phyloP scores from a whole-genome alignment of 148 eudicot species.

The Suaeda aralocaspica region DNA sequence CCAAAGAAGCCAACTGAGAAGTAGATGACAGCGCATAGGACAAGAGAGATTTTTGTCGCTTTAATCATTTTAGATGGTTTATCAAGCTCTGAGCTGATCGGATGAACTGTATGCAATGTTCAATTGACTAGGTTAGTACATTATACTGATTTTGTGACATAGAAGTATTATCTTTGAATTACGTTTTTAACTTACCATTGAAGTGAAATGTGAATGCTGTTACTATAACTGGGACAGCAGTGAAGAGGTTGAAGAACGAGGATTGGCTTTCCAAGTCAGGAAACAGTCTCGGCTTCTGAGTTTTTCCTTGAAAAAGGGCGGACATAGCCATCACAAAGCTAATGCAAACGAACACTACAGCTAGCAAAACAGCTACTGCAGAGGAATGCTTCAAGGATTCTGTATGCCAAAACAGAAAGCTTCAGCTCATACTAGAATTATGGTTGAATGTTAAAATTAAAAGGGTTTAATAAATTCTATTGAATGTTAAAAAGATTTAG shows the following conservation, averaged over 20 bases:
- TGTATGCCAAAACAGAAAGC: slow-evolving; percentile 22
- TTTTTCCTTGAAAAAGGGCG: slow-evolving; percentile 58
- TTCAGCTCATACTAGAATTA: background rate
- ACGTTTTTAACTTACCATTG: slow-evolving; percentile 50
- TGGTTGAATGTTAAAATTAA: too few species aligned
- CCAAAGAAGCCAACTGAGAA: slow-evolving; percentile 74
- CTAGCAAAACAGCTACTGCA: slow-evolving; percentile 76
- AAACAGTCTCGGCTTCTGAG: slow-evolving; percentile 47
- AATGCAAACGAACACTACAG: slow-evolving; percentile 75
- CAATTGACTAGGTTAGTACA: background rate
- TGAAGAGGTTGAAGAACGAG: slow-evolving; percentile 82
- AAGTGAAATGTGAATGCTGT: slow-evolving; percentile 97
- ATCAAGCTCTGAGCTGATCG: slow-evolving; percentile 73
- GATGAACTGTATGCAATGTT: slow-evolving; percentile 60
- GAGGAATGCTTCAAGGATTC: slow-evolving; percentile 86
- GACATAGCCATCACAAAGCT: slow-evolving; percentile 70
- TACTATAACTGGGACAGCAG: slow-evolving; percentile 84
- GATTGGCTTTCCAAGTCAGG: slow-evolving; percentile 48
- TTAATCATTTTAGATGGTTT: slow-evolving; percentile 57
- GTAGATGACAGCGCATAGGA: slow-evolving; percentile 69
- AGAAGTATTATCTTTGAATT: background rate
- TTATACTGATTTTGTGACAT: background rate
- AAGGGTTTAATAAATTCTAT: background rate
- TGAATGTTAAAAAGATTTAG: background rate
- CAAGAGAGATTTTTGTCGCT: slow-evolving; percentile 69